Evolutionary conservation across 2,329 filamentous ascomycete species (phyloP), one percentile per base, ranked within the genome.

Genomic region (Xylariaceae sp.): DNA sequence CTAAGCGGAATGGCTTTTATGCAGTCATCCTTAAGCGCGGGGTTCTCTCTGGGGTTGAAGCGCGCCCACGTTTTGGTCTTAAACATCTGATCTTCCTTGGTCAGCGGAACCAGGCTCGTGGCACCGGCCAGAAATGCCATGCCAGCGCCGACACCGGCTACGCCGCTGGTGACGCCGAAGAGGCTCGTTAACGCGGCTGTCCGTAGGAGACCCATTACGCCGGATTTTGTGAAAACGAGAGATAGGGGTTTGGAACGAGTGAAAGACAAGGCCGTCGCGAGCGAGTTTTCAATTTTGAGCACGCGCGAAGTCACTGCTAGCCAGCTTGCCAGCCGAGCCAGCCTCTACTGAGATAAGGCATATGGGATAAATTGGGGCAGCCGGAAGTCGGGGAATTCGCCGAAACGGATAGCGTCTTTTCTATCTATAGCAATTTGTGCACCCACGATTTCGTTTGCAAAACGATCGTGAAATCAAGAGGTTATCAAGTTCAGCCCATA

Each of bases 31-130:
- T 86, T 77, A 1, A 78, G 79, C 0, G 78, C 72, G 0, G 83
- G 79, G 65, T 88, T 87, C 31, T 73, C 68, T 39, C 77, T 74
- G 1, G 81, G 79, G 60, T 89, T 90, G 67, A 78, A 76, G 51
- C 74, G 75, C 43, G 72, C 68, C 70, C 78, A 87, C 48, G 75
- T 67, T 15, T 74, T 71, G 27, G 78, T 78, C 47, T 71, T 71
- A 75, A 83, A 85, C 58, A 88, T 67, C 33, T 80, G 77, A 58
- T 88, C 84, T 56, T 76, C 74, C 40, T 75, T 65, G n/a, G 73
- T 66, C 42, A 85, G 77, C 46, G 80, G 75, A 60, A 81, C 70
- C 60, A 85, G 71, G 36, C 71, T 75, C 58, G 80, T 83, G 53
- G 75, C 73, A 53, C 77, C 72, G 39, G 77, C 78, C 51, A 77